Evolutionary conservation across 345 rosid genomes (phyloP), one percentile per base, ranked within the genome.

Genomic region (Salix koriyanagi): DNA sequence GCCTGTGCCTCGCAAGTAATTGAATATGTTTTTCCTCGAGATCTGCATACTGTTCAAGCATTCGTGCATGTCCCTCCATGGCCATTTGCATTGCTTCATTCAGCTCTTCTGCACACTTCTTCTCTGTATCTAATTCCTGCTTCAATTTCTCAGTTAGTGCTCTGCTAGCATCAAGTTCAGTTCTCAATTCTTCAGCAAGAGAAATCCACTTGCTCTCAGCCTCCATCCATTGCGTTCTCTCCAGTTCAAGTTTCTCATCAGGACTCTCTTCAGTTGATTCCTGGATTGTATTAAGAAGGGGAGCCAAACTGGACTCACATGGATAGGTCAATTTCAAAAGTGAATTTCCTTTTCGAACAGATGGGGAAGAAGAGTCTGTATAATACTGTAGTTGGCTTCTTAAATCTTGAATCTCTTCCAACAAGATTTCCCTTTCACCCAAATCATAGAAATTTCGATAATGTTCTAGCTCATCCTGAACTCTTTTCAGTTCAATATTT

Each of bases 31-130:
- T 92, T 86, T 90, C 99, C 83, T 96, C 93, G 64, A 96, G 91
- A 84, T 96, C 99, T 16, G 92, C 98, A 79, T 94, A 91, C 77
- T 96, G 97, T 79, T 96, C 99, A 81, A 96, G 91, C 94, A 94
- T 92, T 74, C 98, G 88, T 50, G 94, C 96, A 82, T 96, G 95
- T 23, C 98, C 97, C 76, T 88, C 90, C 97, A 96, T 96, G 44
- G 98, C 98, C 88, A 86, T 87, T 85, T 88, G 98, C 97, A 96
- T 88, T 62, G 98, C 97, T 87, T 94, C 96, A 69, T 86, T 87
- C 84, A 91, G 84, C 78, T 96, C 99, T 84, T 90, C 92, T 2
- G 85, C 77, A 76, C 98, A 96, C 85, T 81, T 91, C 88, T 88
- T 92, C 87, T 96, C 99, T 0, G 84, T 88, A 69, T 86, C 93